Evolutionary conservation across 805 yeast genomes (phyloP).

Genomic region (Candida pseudofarinosa): DNA sequence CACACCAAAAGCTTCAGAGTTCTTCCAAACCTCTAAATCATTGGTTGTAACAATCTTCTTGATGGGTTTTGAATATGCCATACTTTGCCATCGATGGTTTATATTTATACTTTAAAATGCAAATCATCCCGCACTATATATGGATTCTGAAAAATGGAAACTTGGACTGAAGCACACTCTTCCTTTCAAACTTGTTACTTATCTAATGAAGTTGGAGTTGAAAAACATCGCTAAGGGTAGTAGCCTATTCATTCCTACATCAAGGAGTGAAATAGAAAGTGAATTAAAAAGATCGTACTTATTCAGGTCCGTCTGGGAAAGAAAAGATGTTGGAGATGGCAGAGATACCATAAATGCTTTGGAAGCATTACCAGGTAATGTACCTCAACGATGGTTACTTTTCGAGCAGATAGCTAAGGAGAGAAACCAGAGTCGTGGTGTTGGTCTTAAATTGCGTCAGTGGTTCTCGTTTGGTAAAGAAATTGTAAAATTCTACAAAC

Average conservation of each 20-base stretch:
- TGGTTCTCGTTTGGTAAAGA: constrained; percentile 42
- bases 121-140: no score
- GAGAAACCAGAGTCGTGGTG: constrained; percentile 13
- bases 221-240: not conserved
- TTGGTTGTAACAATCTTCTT: constrained; percentile 47
- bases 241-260: constrained; percentile 7
- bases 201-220: not conserved
- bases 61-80: constrained; percentile 10
- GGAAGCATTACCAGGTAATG: constrained; percentile 25
- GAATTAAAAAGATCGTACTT: constrained; percentile 12
- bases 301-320: constrained; percentile 14
- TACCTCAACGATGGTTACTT: constrained; percentile 25
- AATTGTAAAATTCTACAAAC: constrained; percentile 49
- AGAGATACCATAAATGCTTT: constrained; percentile 21
- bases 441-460: constrained; percentile 30
- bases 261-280: constrained; percentile 5
- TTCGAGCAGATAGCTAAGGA: constrained; percentile 17
- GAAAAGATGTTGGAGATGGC: not conserved
- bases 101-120: no score
- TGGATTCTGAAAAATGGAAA: no score
- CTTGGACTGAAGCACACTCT: no score
- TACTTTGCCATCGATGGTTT: not conserved
- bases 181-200: no score
- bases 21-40: constrained; percentile 62
- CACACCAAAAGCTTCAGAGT: constrained; percentile 45